Conservation (phyloP, 345 rosid genomes). For the Salix udensis region DNA sequence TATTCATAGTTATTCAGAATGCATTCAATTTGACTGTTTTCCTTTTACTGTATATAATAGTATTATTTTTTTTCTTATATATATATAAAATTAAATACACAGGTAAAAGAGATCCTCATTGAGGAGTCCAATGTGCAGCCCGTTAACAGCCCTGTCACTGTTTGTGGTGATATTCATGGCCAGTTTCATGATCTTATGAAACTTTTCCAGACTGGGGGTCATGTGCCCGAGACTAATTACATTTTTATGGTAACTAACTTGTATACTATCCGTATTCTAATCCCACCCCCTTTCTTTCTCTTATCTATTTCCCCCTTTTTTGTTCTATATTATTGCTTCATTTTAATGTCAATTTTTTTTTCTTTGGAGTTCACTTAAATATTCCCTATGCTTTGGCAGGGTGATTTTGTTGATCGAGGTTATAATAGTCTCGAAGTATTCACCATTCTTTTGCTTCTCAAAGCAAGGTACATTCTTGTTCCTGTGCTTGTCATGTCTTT, state of each 20-base stretch:
- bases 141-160: slow-evolving; percentile 98
- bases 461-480: slow-evolving; percentile 60
- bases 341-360: not conserved
- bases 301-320: not conserved
- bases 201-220: slow-evolving; percentile 98
- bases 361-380: slow-evolving; percentile 4
- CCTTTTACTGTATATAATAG: not conserved
- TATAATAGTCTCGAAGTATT: slow-evolving; percentile 97
- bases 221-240: slow-evolving; percentile 96
- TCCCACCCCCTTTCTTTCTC: not conserved
- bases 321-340: not conserved
- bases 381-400: slow-evolving; percentile 42
- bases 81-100: slow-evolving; percentile 6
- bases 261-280: not conserved
- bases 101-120: slow-evolving; percentile 95
- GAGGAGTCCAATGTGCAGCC: slow-evolving; percentile 99
- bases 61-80: not conserved
- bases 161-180: slow-evolving; percentile 98
- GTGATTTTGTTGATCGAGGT: slow-evolving; percentile 94
- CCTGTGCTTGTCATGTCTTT: not conserved
- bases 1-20: not conserved
- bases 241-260: slow-evolving; percentile 69
- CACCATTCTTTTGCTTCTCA: slow-evolving; percentile 89
- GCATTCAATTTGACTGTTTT: not conserved
- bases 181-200: slow-evolving; percentile 99